phyloP scores from a whole-genome alignment of 257 asterid genomes.

The Coffea eugenioides region DNA sequence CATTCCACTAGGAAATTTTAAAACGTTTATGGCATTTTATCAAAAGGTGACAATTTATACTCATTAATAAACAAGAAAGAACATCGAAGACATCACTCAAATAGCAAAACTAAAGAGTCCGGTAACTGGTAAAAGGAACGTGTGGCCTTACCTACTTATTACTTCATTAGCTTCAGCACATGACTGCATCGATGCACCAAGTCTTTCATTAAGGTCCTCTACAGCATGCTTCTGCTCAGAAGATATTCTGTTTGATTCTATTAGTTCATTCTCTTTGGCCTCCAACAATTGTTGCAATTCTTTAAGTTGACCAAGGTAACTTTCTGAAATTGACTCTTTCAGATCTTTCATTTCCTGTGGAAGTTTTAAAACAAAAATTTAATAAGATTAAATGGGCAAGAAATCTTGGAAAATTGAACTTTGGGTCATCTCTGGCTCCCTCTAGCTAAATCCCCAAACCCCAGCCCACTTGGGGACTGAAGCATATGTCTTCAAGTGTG shows the following conservation, averaged over 20 bases:
- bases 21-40: not conserved
- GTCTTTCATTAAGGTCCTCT: slow-evolving; percentile 77
- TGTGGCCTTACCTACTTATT: slow-evolving; percentile 63
- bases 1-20: not conserved
- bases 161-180: slow-evolving; percentile 90
- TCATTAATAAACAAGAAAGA: not conserved
- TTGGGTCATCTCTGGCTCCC: not conserved
- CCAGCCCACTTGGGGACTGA: not conserved
- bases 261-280: slow-evolving; percentile 63
- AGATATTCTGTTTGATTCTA: slow-evolving; percentile 50
- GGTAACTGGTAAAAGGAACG: slow-evolving; percentile 3
- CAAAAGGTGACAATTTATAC: not conserved
- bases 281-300: slow-evolving; percentile 60
- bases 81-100: not conserved
- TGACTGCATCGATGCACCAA: slow-evolving; percentile 73
- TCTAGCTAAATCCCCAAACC: not conserved
- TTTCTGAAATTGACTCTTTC: slow-evolving; percentile 70
- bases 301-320: slow-evolving; percentile 57
- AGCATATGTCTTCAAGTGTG: not conserved
- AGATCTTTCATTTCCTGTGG: slow-evolving; percentile 70
- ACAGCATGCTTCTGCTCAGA: slow-evolving; percentile 76
- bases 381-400: not conserved
- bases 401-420: not conserved
- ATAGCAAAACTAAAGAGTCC: not conserved
- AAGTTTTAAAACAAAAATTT: not conserved